Percentiles rank a stretch among this genome's conserved stretches.
Evolutionary conservation across 2,329 filamentous ascomycete species (phyloP).

Genomic region (Aspergillus fijiensis): DNA sequence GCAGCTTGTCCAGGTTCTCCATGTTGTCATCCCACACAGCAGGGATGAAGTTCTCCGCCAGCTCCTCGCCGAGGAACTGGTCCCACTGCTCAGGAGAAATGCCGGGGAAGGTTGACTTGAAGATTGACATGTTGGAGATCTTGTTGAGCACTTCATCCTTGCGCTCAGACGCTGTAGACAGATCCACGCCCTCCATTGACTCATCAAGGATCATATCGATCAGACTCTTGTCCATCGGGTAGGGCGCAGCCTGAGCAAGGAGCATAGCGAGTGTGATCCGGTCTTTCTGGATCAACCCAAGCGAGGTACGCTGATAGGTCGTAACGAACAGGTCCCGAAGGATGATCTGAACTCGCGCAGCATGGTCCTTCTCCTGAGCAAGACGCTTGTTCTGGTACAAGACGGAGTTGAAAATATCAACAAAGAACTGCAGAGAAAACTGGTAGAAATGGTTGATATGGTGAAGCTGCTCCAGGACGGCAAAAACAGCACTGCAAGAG

Average conservation of each 20-base stretch:
- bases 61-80: conserved; percentile 78
- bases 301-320: conserved; percentile 88
- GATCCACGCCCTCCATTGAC: conserved; percentile 70
- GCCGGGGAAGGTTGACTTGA: conserved; percentile 70
- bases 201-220: conserved; percentile 85
- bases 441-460: conserved; percentile 99
- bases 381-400: conserved; percentile 76
- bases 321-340: conserved; percentile 88
- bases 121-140: conserved; percentile 66
- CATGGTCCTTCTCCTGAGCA: conserved; percentile 69
- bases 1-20: conserved; percentile 69
- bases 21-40: conserved; percentile 67
- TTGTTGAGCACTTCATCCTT: conserved; percentile 68
- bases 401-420: conserved; percentile 94
- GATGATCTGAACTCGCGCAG: conserved; percentile 81
- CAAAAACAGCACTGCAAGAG: conserved; percentile 96
- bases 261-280: conserved; percentile 92
- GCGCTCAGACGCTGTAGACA: conserved; percentile 66
- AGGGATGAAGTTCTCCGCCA: conserved; percentile 82
- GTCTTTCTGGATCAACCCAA: conserved; percentile 90
- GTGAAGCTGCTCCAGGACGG: conserved; percentile 92
- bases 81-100: conserved; percentile 69
- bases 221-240: conserved; percentile 86
- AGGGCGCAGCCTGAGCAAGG: conserved; percentile 91
- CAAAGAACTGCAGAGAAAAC: conserved; percentile 97